phyloP scores from a whole-genome alignment of 2,329 filamentous ascomycete genomes.

The Sordariomycetes sp. region DNA sequence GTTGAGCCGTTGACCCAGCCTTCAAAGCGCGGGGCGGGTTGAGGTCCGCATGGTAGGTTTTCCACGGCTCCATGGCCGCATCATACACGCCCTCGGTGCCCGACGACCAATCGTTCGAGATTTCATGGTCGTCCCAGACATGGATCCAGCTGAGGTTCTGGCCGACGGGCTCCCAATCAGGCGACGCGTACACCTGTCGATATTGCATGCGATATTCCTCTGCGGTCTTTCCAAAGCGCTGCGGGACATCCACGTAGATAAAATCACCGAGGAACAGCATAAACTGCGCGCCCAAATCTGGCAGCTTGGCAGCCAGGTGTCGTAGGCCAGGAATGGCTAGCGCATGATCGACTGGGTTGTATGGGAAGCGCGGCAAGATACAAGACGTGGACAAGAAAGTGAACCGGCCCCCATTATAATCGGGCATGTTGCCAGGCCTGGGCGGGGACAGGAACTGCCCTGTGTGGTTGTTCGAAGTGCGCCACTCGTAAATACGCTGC shows the following conservation, averaged over 20 bases:
- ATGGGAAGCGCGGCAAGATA: conserved; percentile 85
- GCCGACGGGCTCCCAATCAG: conserved; percentile 72
- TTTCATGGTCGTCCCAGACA: conserved; percentile 94
- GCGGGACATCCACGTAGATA: conserved; percentile 84
- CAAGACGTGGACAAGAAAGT: conserved; percentile 91
- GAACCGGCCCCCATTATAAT: conserved; percentile 58
- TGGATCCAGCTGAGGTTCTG: conserved; percentile 93
- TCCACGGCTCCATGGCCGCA: conserved; percentile 74
- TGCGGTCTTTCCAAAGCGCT: conserved; percentile 60
- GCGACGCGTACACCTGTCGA: conserved; percentile 88
- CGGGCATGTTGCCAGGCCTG: conserved; percentile 52
- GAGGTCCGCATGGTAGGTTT: conserved; percentile 72
- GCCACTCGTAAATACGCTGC: conserved; percentile 73
- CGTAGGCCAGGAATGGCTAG: conserved; percentile 74
- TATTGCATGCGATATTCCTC: conserved; percentile 87
- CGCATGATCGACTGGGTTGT: conserved; percentile 74
- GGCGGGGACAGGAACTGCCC: conserved; percentile 77
- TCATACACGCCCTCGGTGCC: conserved; percentile 75
- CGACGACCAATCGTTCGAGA: conserved; percentile 83
- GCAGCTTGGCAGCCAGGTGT: conserved; percentile 65
- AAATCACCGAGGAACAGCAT: conserved; percentile 83
- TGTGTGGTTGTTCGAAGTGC: conserved; percentile 75
- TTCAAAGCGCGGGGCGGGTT: conserved; percentile 65
- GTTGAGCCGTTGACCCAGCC: conserved; percentile 12
- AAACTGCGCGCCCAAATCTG: conserved; percentile 63